A percentile compares a stretch with the other conserved stretches of the same genome.
These are phyloP conservation scores for Rhazya stricta DNA, from an alignment of 257 asterid genomes.

Conservation along the genomic window DNA sequence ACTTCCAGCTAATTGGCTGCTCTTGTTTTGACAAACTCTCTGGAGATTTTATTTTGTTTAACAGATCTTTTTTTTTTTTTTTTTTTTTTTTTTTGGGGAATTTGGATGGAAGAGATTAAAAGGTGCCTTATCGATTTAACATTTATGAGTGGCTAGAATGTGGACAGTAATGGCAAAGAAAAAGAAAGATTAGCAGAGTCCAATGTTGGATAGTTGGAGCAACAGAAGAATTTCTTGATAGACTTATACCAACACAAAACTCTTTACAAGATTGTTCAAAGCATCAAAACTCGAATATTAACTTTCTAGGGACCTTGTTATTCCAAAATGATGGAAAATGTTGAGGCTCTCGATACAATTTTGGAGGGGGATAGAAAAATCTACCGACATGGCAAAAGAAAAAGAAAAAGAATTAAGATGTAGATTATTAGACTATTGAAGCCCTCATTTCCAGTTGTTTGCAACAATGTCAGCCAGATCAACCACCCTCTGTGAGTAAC, in stretches of 20 bases:
- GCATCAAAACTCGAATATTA: background rate
- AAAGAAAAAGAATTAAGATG: background rate
- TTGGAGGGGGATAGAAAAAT: constrained; percentile 32
- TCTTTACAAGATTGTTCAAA: constrained; percentile 6
- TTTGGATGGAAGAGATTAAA: background rate
- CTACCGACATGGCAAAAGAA: constrained; percentile 28
- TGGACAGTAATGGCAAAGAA: background rate
- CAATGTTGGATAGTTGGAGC: background rate
- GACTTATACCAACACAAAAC: background rate
- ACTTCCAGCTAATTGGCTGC: background rate
- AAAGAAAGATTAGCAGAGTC: background rate
- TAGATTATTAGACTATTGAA: background rate
- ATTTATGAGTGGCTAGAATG: background rate
- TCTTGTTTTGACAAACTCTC: background rate
- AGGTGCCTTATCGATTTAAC: background rate
- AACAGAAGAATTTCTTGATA: background rate
- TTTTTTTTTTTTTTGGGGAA: no score
- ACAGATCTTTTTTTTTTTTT: no score
- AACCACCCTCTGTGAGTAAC: constrained; percentile 99
- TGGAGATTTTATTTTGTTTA: background rate
- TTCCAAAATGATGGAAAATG: constrained; percentile 29
- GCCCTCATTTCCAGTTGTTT: constrained; percentile 64
- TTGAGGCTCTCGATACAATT: constrained; percentile 35
- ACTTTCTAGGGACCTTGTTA: constrained; percentile 12
- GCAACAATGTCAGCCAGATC: constrained; percentile 98